phyloP scores from a whole-genome alignment of 2,329 filamentous ascomycete species.

The Elsinoe arachidis region DNA sequence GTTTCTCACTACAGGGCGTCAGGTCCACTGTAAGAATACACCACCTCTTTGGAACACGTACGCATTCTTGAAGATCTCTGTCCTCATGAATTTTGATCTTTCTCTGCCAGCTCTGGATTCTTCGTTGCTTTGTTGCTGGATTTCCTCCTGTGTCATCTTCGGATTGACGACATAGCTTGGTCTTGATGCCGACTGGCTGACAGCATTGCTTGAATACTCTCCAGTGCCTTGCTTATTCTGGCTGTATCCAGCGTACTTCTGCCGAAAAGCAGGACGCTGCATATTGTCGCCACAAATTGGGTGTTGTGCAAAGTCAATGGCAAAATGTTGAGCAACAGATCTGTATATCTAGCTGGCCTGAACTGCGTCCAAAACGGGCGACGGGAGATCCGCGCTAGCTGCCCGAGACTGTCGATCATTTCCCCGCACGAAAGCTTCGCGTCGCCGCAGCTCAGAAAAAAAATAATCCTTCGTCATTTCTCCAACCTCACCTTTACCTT shows the following conservation, averaged over 20 bases:
- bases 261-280: constrained; percentile 5
- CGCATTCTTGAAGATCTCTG: constrained; percentile 5
- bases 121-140: constrained; percentile 9
- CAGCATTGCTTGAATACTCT: not conserved
- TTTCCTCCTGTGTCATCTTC: not conserved
- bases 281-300: not conserved
- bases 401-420: not conserved
- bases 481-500: not conserved
- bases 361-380: not conserved
- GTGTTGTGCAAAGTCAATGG: not conserved
- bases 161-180: not conserved
- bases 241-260: not conserved
- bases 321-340: not conserved
- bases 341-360: not conserved
- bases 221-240: not conserved
- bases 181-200: not conserved
- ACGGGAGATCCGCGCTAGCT: constrained; percentile 5
- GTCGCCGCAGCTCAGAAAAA: not conserved
- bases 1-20: not conserved
- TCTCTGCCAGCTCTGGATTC: constrained; percentile 9
- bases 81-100: constrained; percentile 5
- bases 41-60: not conserved
- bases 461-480: not conserved
- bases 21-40: not conserved
- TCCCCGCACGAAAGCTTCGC: not conserved